Conservation (phyloP, 768 basidiomycete genomes). For the Rubroboletus pulcherrimus region DNA sequence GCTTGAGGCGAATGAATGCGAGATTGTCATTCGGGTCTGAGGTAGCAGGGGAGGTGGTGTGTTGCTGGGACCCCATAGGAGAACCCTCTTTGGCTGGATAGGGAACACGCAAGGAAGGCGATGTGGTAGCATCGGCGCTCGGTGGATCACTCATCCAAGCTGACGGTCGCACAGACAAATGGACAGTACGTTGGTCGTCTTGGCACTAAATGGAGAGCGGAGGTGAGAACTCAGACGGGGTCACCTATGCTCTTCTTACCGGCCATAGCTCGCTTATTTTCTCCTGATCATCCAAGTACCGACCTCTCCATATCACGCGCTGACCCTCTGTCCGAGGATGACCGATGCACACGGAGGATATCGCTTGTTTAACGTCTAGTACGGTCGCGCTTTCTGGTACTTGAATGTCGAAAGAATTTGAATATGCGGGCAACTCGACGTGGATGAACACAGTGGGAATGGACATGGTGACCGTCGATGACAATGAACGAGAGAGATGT, state of each 20-base stretch:
- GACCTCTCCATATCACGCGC: conserved; percentile 72
- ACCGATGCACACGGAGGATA: conserved; percentile 56
- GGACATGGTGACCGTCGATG: conserved; percentile 19
- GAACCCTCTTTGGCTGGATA: background rate
- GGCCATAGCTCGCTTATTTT: conserved; percentile 67
- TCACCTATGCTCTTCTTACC: conserved; percentile 36
- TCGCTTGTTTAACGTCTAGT: conserved; percentile 64
- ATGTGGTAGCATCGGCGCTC: conserved; percentile 17
- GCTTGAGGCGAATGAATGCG: conserved; percentile 22
- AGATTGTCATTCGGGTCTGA: conserved; percentile 4
- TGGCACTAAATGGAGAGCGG: conserved; percentile 36
- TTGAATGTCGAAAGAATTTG: conserved; percentile 58
- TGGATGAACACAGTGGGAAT: conserved; percentile 39
- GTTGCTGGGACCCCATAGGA: background rate
- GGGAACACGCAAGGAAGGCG: background rate
- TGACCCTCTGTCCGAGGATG: conserved; percentile 68
- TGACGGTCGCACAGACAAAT: conserved; percentile 77
- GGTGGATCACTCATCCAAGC: conserved; percentile 65
- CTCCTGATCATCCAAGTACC: conserved; percentile 62
- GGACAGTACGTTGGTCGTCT: conserved; percentile 59
- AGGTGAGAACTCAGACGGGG: conserved; percentile 4
- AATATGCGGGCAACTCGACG: conserved; percentile 75
- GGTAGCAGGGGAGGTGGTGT: background rate
- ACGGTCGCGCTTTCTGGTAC: conserved; percentile 49
- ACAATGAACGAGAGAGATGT: background rate